Percentiles rank a stretch among this genome's conserved stretches.
phyloP scores from a whole-genome alignment of 768 basidiomycete genomes.

The Boletus barrowsii region DNA sequence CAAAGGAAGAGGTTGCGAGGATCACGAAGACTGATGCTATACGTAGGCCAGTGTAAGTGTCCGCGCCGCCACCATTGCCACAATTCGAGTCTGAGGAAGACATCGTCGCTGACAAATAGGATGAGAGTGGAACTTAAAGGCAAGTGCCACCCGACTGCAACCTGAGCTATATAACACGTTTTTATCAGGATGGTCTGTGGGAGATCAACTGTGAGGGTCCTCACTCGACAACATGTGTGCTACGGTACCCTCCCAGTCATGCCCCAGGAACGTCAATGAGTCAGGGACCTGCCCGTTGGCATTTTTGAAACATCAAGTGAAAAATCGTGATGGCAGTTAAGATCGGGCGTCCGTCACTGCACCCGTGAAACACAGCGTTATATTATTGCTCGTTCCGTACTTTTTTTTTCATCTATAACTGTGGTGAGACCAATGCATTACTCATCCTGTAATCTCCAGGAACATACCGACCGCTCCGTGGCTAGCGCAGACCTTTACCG shows the following conservation, averaged over 20 bases:
- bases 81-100: constrained; percentile 35
- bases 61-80: constrained; percentile 49
- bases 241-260: constrained; percentile 23
- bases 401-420: not conserved
- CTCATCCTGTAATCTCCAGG: not conserved
- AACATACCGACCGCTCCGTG: not conserved
- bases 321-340: not conserved
- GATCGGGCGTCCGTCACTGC: not conserved
- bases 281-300: not conserved
- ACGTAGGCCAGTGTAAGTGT: constrained; percentile 50
- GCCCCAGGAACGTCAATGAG: not conserved
- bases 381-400: too few relatives aligned
- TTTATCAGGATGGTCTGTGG: constrained; percentile 10
- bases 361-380: too few relatives aligned
- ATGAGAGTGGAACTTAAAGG: not conserved
- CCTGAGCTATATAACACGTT: not conserved
- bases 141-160: not conserved
- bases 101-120: constrained; percentile 11
- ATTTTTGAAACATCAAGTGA: not conserved
- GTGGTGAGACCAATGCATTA: not conserved
- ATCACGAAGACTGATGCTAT: constrained; percentile 77
- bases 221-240: constrained; percentile 1
- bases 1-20: constrained; percentile 52
- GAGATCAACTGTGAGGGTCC: constrained; percentile 28
- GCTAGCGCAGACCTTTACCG: constrained; percentile 16